Conservation (phyloP, 371 early-diverging fungal species). For the Umbelopsis sp. region DNA sequence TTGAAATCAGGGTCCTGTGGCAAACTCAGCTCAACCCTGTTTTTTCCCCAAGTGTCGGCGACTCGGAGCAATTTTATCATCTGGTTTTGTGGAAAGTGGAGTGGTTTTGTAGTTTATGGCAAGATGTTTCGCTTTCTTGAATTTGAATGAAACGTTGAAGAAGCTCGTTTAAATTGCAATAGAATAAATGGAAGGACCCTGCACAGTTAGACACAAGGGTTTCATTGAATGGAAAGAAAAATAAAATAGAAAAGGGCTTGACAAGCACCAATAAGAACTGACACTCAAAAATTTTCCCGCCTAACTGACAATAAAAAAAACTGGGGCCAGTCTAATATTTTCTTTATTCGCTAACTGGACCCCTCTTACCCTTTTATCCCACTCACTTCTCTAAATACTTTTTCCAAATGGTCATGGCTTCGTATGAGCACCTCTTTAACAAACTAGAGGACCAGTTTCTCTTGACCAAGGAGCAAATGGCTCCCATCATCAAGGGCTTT, state of each 20-base stretch:
- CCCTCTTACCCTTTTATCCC: background rate
- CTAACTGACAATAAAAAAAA: slow-evolving; percentile 2
- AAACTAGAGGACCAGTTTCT: slow-evolving; percentile 34
- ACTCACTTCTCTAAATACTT: too few species aligned
- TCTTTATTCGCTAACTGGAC: too few species aligned
- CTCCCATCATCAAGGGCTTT: slow-evolving; percentile 56
- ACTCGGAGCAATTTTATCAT: background rate
- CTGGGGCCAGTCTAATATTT: background rate
- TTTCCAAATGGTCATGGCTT: background rate
- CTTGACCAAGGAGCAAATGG: slow-evolving; percentile 48
- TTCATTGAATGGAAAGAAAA: background rate
- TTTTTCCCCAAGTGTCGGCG: background rate
- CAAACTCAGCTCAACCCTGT: background rate
- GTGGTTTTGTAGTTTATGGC: too few species aligned
- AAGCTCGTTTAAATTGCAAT: too few species aligned
- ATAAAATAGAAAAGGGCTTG: background rate
- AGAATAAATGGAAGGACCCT: too few species aligned
- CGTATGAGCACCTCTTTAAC: slow-evolving; percentile 27
- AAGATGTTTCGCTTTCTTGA: background rate
- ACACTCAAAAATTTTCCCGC: slow-evolving; percentile 16
- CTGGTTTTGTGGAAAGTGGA: background rate
- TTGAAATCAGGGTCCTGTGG: slow-evolving; percentile 17
- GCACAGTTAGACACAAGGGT: background rate
- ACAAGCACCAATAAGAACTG: slow-evolving; percentile 11
- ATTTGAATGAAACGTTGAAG: too few species aligned